Base-by-base conservation (phyloP, 257 asterid species). In the Avicennia marina region DNA sequence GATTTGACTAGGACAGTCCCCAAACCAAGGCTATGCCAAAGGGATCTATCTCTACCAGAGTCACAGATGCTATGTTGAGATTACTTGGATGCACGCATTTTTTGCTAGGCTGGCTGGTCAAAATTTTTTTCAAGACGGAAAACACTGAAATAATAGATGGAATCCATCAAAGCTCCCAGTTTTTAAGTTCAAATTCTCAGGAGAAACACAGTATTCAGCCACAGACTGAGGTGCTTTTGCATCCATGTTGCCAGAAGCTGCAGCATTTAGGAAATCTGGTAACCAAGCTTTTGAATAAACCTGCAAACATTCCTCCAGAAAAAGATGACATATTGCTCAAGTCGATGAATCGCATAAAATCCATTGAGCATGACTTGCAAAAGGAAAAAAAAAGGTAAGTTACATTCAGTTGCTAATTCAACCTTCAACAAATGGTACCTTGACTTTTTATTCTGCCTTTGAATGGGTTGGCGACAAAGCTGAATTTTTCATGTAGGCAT, bases 271-370 rank as follows among this genome's bases (percentile, higher is more conserved):
- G 77, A 63, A 66, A 67, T 44, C 67, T 52, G 13, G 85, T 83
- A 21, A 53, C 85, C 46, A 83, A 83, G 21, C 72, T 80, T 61
- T 40, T 78, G 63, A 78, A 78, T 21, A 83, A 78, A 76, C 88
- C 85, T 53, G 64, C 81, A 11, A 62, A 67, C 53, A 80, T 83
- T 56, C 87, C 93, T 44, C 79, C 70, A 11, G 93, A 83, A 39
- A 83, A 83, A 63, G 83, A 80, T 0, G 74, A 66, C 43, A 76
- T 83, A 21, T 69, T 83, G 50, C 78, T 56, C n/a, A 88, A 83
- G 60, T 83, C 85, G 22, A 55, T 83, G 80, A 70, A 69, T 62
- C 88, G 93, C 54, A 83, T 83, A 46, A 80, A 69, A 64, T 76
- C 72, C 70, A 71, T 83, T 36, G 88, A 83, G 64, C 53, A 75